A percentile compares a stretch with the other conserved stretches of the same genome.
Conservation (phyloP, 768 basidiomycete genomes). For the Kwoniella dendrophila region DNA sequence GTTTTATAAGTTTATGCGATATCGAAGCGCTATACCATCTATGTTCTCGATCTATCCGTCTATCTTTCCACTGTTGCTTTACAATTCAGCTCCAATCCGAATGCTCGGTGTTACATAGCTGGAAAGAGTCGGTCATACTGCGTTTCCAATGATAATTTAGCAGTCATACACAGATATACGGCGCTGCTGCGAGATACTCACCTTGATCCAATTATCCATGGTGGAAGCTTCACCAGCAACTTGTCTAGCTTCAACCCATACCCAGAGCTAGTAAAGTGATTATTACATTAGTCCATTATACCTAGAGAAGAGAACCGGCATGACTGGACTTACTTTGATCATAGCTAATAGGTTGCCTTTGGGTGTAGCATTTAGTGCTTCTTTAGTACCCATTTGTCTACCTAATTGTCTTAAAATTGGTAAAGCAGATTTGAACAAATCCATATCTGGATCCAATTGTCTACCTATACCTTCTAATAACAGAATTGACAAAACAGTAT, state of each 20-base stretch:
- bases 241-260: constrained; percentile 88
- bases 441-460: constrained; percentile 85
- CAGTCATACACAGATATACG: not conserved
- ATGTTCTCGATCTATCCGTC: not conserved
- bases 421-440: constrained; percentile 91
- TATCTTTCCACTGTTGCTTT: not conserved
- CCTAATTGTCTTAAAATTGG: constrained; percentile 92
- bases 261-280: constrained; percentile 68
- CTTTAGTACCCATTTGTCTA: constrained; percentile 80
- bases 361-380: constrained; percentile 65
- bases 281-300: not conserved
- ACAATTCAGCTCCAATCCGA: no score
- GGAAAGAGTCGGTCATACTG: constrained; percentile 27
- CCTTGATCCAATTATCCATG: constrained; percentile 80
- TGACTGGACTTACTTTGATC: constrained; percentile 68
- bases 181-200: constrained; percentile 8
- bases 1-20: no score
- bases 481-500: constrained; percentile 92
- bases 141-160: not conserved
- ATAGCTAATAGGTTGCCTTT: constrained; percentile 77
- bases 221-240: constrained; percentile 74
- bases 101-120: constrained; percentile 11
- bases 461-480: constrained; percentile 94
- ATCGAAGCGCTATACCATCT: no score
- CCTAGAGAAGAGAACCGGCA: not conserved